Evolutionary conservation across 2,329 filamentous ascomycete genomes (phyloP).

Genomic region (Beauveria australis): DNA sequence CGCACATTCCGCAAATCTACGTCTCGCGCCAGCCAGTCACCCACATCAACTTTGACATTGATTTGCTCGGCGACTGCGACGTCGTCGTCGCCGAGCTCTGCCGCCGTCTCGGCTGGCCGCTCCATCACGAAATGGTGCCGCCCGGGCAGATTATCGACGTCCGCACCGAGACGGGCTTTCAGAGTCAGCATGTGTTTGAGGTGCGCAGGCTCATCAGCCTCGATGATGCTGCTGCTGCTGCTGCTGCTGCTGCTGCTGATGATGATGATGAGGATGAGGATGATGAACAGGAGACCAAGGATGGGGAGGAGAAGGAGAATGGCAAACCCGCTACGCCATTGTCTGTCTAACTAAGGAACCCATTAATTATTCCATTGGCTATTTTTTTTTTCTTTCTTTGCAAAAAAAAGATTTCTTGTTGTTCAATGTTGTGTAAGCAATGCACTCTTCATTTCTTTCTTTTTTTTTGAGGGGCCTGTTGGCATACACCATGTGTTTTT

Average conservation of each 20-base stretch:
- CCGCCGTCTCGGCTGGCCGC: conserved; percentile 68
- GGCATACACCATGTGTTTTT: background rate
- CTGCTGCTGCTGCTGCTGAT: too few species aligned
- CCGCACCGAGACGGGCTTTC: conserved; percentile 25
- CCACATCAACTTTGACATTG: conserved; percentile 94
- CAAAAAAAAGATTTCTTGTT: background rate
- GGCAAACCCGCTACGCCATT: background rate
- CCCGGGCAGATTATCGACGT: conserved; percentile 54
- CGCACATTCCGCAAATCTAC: conserved; percentile 82
- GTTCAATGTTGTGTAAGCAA: background rate
- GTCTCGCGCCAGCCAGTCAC: conserved; percentile 76
- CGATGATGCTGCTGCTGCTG: background rate
- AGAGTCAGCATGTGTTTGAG: conserved; percentile 31
- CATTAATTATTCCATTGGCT: background rate
- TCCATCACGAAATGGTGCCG: conserved; percentile 79
- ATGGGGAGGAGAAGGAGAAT: background rate
- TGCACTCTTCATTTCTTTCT: background rate
- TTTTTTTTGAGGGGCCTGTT: background rate
- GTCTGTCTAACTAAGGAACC: background rate
- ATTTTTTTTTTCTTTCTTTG: background rate
- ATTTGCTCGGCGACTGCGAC: conserved; percentile 92
- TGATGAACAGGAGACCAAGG: background rate
- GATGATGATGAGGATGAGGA: background rate
- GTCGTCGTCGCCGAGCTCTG: conserved; percentile 82
- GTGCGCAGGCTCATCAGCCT: conserved; percentile 10